These are phyloP conservation scores for Stromatinia cepivora DNA, from an alignment of 2,329 filamentous ascomycete genomes.

Conservation along the genomic window DNA sequence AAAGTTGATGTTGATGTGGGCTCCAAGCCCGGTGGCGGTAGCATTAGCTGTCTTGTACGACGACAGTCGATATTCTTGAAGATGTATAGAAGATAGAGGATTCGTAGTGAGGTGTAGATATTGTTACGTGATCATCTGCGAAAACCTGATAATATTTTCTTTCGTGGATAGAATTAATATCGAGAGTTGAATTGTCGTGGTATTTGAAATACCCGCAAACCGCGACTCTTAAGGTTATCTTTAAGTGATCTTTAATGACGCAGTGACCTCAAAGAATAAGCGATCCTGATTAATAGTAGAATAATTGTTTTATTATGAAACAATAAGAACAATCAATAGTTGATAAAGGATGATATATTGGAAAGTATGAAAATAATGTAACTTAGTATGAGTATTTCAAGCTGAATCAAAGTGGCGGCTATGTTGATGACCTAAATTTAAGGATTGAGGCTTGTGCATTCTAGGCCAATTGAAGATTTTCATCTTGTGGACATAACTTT, in stretches of 20 bases:
- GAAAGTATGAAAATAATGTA: neutral
- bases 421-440: neutral
- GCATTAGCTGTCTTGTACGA: slow-evolving; percentile 32
- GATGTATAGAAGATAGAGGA: neutral
- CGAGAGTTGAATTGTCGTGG: neutral
- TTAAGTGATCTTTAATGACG: neutral
- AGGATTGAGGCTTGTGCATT: neutral
- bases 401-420: slow-evolving; percentile 11
- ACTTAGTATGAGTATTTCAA: neutral
- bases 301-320: neutral
- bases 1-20: slow-evolving; percentile 30
- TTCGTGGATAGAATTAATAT: neutral
- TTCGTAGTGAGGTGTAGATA: neutral
- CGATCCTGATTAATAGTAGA: neutral
- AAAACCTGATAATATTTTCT: neutral
- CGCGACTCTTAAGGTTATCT: slow-evolving; percentile 19
- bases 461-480: neutral
- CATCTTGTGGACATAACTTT: neutral
- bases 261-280: slow-evolving; percentile 13
- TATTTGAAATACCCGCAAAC: neutral
- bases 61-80: slow-evolving; percentile 4
- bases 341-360: neutral
- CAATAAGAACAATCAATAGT: neutral
- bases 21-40: slow-evolving; percentile 38
- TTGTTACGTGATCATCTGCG: neutral